phyloP scores from a whole-genome alignment of 192 early-diverging fungal genomes.

The Dissophora globulifera region DNA sequence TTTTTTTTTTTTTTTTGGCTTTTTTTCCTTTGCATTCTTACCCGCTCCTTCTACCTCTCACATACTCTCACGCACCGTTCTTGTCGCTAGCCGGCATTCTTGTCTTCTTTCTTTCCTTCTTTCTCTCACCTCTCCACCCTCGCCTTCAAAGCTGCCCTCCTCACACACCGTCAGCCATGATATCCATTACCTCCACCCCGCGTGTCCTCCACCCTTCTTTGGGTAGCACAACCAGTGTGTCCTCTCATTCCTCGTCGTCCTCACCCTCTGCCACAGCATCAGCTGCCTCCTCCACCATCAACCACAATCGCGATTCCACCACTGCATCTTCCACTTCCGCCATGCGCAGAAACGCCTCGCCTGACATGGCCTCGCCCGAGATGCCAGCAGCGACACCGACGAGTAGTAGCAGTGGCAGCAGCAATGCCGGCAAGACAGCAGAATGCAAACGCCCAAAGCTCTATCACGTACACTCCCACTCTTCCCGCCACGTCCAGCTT shows the following conservation, averaged over 20 bases:
- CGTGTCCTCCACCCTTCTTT: constrained; percentile 17
- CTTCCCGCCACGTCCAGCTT: constrained; percentile 23
- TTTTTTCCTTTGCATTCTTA: background rate
- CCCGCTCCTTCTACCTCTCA: no score
- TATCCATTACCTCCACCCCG: constrained; percentile 33
- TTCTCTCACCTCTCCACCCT: background rate
- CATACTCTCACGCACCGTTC: background rate
- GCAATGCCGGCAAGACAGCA: background rate
- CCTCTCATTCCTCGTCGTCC: background rate
- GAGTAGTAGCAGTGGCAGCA: background rate
- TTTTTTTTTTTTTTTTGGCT: background rate
- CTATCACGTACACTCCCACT: constrained; percentile 37
- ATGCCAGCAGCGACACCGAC: background rate
- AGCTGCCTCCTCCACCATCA: background rate
- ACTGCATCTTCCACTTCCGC: background rate
- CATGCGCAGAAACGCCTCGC: background rate
- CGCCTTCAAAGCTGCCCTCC: no score
- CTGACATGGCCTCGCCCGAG: background rate
- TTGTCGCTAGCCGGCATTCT: background rate
- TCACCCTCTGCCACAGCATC: background rate
- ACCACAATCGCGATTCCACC: background rate
- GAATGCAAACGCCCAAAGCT: constrained; percentile 6
- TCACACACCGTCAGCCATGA: no score
- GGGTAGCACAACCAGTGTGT: background rate
- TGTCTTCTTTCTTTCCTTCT: background rate